Base-by-base conservation (phyloP, 202 grass and related monocot species). In the Setaria viridis region DNA sequence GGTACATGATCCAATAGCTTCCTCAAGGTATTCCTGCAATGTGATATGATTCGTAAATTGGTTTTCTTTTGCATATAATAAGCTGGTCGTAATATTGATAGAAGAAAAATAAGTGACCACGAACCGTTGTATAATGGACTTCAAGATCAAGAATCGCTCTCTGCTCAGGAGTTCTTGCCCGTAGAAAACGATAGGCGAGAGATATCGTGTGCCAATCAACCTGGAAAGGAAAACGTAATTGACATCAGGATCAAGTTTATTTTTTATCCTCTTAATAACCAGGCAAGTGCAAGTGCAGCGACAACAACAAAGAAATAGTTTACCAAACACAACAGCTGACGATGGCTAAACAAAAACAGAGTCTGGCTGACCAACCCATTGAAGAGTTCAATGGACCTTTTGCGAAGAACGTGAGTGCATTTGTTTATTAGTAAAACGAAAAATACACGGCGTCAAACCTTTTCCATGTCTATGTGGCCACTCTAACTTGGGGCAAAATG, bases 131-230 rank as follows among this genome's bases (percentile, higher is more conserved):
- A 72, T 93, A 96, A 89, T 96, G 94, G 57, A 89, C 85, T 90
- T 96, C 94, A 72, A 93, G 85, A 86, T 96, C 94, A 43, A 96
- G 79, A 67, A 72, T 11, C 70, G 94, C 94, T 77, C 94, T 96
- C 37, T 93, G 79, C 47, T 93, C 89, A 9, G 94, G 91, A 72
- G 89, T 96, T 76, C 89, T 96, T 75, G 94, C 91, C 79, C 87
- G 86, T 70, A 96, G 54, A 85, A 96, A 90, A 72, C 87, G 91
- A 87, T 65, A 90, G 51, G 91, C 89, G 3, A 93, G 91, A 39
- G 94, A 91, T 79, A 93, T 62, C 21, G 85, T 91, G 33, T 82
- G 87, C 41, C 79, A 85, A 93, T 91, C 87, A 82, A 96, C 45
- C 94, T 96, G 79, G 19, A 86, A 12, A 37, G 20, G 35, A 79